Percentiles rank a stretch among this genome's conserved stretches.
Conservation (phyloP, 108 stramenopile species). For the Cyclotella distinguenda region DNA sequence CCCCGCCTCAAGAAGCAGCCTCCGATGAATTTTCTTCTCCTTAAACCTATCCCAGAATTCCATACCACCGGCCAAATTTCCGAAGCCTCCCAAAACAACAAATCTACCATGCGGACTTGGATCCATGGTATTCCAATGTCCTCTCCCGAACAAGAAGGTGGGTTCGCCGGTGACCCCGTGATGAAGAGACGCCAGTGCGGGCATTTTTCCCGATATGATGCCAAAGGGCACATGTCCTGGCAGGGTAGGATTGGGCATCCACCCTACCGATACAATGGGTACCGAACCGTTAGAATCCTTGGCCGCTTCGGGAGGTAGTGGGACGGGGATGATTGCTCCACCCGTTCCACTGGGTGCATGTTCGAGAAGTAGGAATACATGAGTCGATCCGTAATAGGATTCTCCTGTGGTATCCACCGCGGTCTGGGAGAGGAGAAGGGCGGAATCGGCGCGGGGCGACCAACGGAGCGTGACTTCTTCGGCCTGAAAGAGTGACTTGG, state of each 20-base stretch:
- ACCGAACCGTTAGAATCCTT: conserved; percentile 38
- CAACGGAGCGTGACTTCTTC: conserved; percentile 75
- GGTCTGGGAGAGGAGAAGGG: conserved; percentile 83
- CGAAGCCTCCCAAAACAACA: conserved; percentile 81
- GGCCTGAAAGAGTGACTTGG: conserved; percentile 80
- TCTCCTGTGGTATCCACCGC: conserved; percentile 90
- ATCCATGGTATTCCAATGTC: conserved; percentile 89
- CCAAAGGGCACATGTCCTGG: conserved; percentile 72
- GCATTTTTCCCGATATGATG: conserved; percentile 93
- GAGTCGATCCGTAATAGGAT: conserved; percentile 94
- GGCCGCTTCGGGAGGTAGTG: conserved; percentile 57
- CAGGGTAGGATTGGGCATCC: conserved; percentile 82
- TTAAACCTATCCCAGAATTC: conserved; percentile 97
- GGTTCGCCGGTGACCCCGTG: conserved; percentile 87
- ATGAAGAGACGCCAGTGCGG: conserved; percentile 86
- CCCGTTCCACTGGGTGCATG: conserved; percentile 30
- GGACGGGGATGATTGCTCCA: conserved; percentile 62
- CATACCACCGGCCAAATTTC: conserved; percentile 90
- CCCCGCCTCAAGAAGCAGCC: conserved; percentile 42
- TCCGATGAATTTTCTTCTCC: conserved; percentile 65
- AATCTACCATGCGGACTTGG: conserved; percentile 93
- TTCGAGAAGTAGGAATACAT: conserved; percentile 77
- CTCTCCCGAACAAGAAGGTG: conserved; percentile 92
- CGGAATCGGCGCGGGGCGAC: conserved; percentile 78
- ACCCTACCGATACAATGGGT: conserved; percentile 78